A percentile compares a stretch with the other conserved stretches of the same genome.
phyloP scores from a whole-genome alignment of 495 filamentous ascomycete genomes.

The Rostrohypoxylon terebratum region DNA sequence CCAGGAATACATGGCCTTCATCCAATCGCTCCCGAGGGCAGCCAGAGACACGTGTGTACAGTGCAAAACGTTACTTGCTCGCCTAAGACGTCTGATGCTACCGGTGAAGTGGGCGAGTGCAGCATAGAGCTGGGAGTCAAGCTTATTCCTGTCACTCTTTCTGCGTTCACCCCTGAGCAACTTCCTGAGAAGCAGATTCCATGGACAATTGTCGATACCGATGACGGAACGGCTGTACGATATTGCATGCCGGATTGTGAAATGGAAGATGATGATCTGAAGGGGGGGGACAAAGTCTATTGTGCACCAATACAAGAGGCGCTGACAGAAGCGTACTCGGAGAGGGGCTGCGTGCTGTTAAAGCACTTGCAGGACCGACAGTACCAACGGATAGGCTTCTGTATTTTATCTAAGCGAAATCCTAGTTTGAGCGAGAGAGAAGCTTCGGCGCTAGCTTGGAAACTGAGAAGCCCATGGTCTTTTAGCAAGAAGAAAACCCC shows the following conservation, averaged over 20 bases:
- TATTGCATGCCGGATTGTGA: constrained; percentile 19
- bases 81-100: constrained; percentile 15
- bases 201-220: not conserved
- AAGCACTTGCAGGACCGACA: no score
- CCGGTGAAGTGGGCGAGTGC: not conserved
- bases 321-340: no score
- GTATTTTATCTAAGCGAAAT: no score
- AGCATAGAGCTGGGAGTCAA: not conserved
- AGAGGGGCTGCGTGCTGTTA: no score
- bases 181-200: not conserved
- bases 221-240: not conserved
- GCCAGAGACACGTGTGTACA: no score
- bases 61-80: constrained; percentile 1
- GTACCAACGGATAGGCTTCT: no score
- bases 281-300: constrained; percentile 12
- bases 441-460: no score
- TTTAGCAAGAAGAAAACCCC: no score
- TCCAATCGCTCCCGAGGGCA: no score
- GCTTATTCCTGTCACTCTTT: constrained; percentile 4
- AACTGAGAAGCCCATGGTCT: no score
- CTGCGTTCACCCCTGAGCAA: not conserved
- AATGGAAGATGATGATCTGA: constrained; percentile 11
- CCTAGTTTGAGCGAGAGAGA: no score
- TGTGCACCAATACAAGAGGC: not conserved
- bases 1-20: not conserved